A percentile compares a stretch with the other conserved stretches of the same genome.
Evolutionary conservation across 805 yeast species (phyloP).

Genomic region (Yarrowia sp.): DNA sequence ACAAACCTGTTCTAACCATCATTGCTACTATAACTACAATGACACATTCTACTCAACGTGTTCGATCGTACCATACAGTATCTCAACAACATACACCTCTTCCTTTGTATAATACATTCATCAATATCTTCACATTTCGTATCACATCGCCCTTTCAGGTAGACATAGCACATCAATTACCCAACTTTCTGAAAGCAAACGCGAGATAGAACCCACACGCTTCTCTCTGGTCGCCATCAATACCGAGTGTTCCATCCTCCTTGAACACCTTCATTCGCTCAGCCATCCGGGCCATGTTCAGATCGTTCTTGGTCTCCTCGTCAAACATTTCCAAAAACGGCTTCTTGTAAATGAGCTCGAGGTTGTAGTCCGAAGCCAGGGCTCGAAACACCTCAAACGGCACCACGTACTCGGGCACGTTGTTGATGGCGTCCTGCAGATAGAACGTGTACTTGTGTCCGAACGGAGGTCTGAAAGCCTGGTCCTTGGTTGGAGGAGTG

Average conservation of each 20-base stretch:
- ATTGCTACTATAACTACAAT: too few species aligned
- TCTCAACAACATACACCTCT: too few species aligned
- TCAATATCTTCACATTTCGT: too few species aligned
- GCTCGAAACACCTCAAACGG: constrained; percentile 86
- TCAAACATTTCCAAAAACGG: constrained; percentile 80
- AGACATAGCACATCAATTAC: too few species aligned
- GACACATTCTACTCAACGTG: too few species aligned
- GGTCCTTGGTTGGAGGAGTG: constrained; percentile 70
- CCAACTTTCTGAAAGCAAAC: constrained; percentile 59
- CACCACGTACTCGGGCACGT: constrained; percentile 95
- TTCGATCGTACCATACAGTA: too few species aligned
- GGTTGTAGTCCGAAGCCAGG: constrained; percentile 77
- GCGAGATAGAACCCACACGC: constrained; percentile 81
- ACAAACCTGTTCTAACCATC: too few species aligned
- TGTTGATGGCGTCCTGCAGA: constrained; percentile 88
- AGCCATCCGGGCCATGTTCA: constrained; percentile 34
- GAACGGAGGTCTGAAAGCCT: constrained; percentile 67
- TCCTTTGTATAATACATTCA: too few species aligned
- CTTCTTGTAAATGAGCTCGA: constrained; percentile 67
- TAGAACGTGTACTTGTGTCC: constrained; percentile 83
- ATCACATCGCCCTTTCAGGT: too few species aligned
- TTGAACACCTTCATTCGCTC: constrained; percentile 50
- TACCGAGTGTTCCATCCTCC: constrained; percentile 76
- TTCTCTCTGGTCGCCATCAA: constrained; percentile 85
- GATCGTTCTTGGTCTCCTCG: constrained; percentile 64